Base-by-base conservation (phyloP, 345 rosid genomes). In the Salix koriyanagi region DNA sequence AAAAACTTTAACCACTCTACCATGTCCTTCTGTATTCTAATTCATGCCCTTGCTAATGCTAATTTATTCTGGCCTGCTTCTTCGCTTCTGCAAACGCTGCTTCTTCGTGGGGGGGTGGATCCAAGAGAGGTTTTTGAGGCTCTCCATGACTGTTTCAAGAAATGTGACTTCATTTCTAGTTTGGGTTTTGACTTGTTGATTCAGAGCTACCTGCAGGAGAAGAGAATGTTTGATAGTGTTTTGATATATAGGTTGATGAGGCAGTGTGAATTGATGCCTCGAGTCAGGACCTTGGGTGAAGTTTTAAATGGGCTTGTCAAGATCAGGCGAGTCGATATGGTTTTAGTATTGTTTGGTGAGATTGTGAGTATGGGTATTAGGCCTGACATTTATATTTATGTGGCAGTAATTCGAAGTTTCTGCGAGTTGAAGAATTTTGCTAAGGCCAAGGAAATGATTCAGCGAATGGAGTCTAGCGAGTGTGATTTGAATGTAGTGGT, bases 61-160 rank as follows among this genome's bases (percentile, higher is more conserved):
- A 80, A 83, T 71, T 83, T 86, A 72, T 88, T 82, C 60, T 96
- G 99, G 97, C 97, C 99, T 37, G 99, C 99, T 4, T 91, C 95
- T 14, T 96, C 99, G 50, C 87, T 93, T 9, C 72, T 93, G 73
- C 95, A 93, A 60, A 93, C 97, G 60, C 83, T 92, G 83, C 73
- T 95, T 19, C 84, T 88, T 79, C 97, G 92, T 66, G 80, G 93
- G 68, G 81, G 83, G 71, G 73, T 86, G 80, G 84, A 79, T 68
- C 91, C 99, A 65, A 80, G 83, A 76, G 87, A 87, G 74, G 90
- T 83, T 69, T 92, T 96, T 79, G 62, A 79, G 30, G 67, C 77
- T 69, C 86, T 96, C 46, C 81, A 79, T 75, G 79, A 83, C 71
- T 88, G 89, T 71, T 83, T 87, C 69, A 72, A 44, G 78, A 76